Base-by-base conservation (phyloP, 768 basidiomycete genomes). In the Rhizopogon vinicolor region DNA sequence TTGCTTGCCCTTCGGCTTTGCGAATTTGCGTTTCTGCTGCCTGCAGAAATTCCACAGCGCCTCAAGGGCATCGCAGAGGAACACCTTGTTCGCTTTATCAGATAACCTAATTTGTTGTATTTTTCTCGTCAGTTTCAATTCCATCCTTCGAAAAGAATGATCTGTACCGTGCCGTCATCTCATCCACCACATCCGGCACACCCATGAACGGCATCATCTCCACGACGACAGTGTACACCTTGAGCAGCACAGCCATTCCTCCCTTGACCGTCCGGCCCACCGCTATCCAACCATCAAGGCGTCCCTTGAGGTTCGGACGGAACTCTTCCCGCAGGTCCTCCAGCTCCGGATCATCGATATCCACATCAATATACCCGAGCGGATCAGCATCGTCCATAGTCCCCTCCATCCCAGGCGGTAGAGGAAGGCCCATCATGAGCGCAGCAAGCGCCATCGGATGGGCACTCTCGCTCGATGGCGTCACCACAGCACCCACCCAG, bases 311-410 rank as follows among this genome's bases (percentile, higher is more conserved):
- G 57, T 75, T 74, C 0, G 86, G 86, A 53, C 79, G 71, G 41
- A 82, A 83, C 65, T 86, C 83, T 40, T 85, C 84, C 46, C 78
- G 70, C 45, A 87, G 51, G 42, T 86, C 85, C 25, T 84, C 84
- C 42, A 81, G 59, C 56, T 86, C 84, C 0, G 80, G 73, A 48
- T 86, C 84, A 10, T 70, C 64, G 10, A 74, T 72, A 33, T 82
- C 79, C 25, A 82, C 48, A 50, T 84, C 83, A 13, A 83, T 67
- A 59, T 77, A 80, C 9, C 75, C 76, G 7, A 82, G 56, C 39
- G 79, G 65, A 54, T 86, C 85, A 7, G 70, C 62, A 1, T 71
- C 78, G 10, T 80, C 78, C 46, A 49, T 49, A 3, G 43, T 67
- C 56, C 63, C 74, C 44, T 70, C 74, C 58, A 69, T 66, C 0